Evolutionary conservation across 345 rosid species (phyloP), one percentile per base, ranked within the genome.

Genomic region (Schrenkiella parvula): DNA sequence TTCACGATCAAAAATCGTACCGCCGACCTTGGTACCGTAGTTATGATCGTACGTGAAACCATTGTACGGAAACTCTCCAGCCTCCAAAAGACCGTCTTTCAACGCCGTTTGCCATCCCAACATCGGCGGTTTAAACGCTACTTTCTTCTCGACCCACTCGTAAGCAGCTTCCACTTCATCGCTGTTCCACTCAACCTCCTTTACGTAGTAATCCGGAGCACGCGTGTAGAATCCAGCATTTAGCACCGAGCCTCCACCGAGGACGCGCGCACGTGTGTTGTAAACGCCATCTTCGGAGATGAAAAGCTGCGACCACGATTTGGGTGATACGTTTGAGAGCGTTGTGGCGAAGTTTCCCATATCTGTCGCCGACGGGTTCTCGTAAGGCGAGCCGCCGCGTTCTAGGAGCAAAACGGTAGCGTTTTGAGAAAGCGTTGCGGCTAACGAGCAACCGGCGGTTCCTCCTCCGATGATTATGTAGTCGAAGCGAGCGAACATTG

Each of bases 401-500:
- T 93, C 97, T 0, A 93, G 89, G 64, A 93, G 67, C 53, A 93
- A 72, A 72, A 93, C 93, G 35, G 59, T 77, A 0, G 93, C 91
- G 21, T 78, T 82, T 66, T 57, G 67, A 0, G 96, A 82, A 0
- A 88, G 83, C 7, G 98, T 90, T 14, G 95, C 97, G 1, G 97
- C 98, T 41, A 92, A 68, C 0, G 98, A 80, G 43, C 97, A 92
- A 4, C 97, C 98, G 0, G 93, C 70, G 21, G 98, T 90, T 56
- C 98, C 98, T 39, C 97, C 97, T 3, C 96, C 97, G 47, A 93
- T 67, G 68, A 90, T 61, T 55, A 93, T 87, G 84, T 90, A 93
- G 71, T 93, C 97, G 12, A 74, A 80, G 74, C 57, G 65, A 2
- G 79, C 55, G 5, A 82, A 54, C 55, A n/a, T 22, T 3, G 97